Evolutionary conservation across 2,329 filamentous ascomycete species (phyloP), one percentile per base, ranked within the genome.

Genomic region (Diaporthe sp.): DNA sequence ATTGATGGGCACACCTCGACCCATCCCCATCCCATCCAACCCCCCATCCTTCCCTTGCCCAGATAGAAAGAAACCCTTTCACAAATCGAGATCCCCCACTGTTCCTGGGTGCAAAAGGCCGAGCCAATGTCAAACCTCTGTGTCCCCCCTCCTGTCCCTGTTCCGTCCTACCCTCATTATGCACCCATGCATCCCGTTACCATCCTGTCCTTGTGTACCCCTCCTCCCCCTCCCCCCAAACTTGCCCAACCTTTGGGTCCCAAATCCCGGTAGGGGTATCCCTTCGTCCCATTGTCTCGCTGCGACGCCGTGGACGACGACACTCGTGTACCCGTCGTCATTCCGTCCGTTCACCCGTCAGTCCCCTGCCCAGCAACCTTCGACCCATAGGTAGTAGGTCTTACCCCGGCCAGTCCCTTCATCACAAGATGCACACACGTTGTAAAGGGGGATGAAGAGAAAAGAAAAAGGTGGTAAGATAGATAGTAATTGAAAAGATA

Each of bases 401-500:
- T 38, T 50, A 17, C 61, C 19, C 13, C 30, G 64, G 30, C 64
- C 45, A 38, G 64, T 67, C 64, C 64, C 22, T 7, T 25, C 30
- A 19, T 52, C 45, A n/a, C n/a, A n/a, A 5, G 33, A 67, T 35
- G 33, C 30, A 35, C 61, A 67, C 61, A 67, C 64, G 40, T 67
- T 30, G 10, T 38, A 35, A 35, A 38, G n/a, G 17, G 15, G 17
- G 13, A 17, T 15, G 28, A 33, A 4, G 22, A n/a, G 4, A 64
- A 77, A 74, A 64, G 68, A 73, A 25, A 72, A 74, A 67, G 75
- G 60, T 74, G 60, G 47, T 42, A 71, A 69, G 70, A 75, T 64
- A 74, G 71, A 76, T 64, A 74, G 71, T 76, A 74, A 40, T 76
- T 28, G 42, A 73, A 72, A 78, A 74, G 45, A 77, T 64, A 76